Evolutionary conservation across 768 basidiomycete genomes (phyloP), one percentile per base, ranked within the genome.

Genomic region (Suillus spraguei): DNA sequence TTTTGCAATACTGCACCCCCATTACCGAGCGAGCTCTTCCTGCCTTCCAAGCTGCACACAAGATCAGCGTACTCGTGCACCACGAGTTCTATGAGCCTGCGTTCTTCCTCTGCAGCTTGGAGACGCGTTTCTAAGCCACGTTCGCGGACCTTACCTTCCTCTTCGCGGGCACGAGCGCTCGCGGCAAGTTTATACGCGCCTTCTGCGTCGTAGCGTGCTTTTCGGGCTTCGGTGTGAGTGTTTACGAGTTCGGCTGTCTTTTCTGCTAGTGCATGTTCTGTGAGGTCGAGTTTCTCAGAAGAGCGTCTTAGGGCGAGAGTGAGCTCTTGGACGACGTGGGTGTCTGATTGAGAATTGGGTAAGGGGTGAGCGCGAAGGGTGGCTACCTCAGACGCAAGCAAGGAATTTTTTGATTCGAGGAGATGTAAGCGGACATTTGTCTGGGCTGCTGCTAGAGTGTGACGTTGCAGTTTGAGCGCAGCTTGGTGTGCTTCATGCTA

Each of bases 51-150:
- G 2, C 75, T 80, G 22, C 90, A 81, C 14, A 93, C 92, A 16
- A 94, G 82, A 63, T 85, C 85, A 0, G 92, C 92, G 60, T 94
- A 94, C 66, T 93, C 89, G 59, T 82, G 78, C 17, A 93, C 82
- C 5, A 86, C 87, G 36, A 82, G 70, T 62, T 93, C 91, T 46
- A 82, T 80, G 71, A 91, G 84, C 66, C 79, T 81, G 39, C 78
- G 76, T 65, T 88, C 83, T 71, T 90, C 87, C 64, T 88, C 83
- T 4, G 82, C 81, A 24, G 76, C 78, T 42, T 75, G 77, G 4
- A 85, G 71, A 66, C 74, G 81, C 65, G 78, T 65, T 66, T 82
- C 78, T 58, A 89, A 70, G 36, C 81, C 81, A 24, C 80, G 72
- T 67, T 87, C 85, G n/a, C 82, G 79, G 5, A 71, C 72, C 46